A percentile compares a stretch with the other conserved stretches of the same genome.
Evolutionary conservation across 1,139 yeast species (phyloP).

Genomic region (Geotrichum candidum): DNA sequence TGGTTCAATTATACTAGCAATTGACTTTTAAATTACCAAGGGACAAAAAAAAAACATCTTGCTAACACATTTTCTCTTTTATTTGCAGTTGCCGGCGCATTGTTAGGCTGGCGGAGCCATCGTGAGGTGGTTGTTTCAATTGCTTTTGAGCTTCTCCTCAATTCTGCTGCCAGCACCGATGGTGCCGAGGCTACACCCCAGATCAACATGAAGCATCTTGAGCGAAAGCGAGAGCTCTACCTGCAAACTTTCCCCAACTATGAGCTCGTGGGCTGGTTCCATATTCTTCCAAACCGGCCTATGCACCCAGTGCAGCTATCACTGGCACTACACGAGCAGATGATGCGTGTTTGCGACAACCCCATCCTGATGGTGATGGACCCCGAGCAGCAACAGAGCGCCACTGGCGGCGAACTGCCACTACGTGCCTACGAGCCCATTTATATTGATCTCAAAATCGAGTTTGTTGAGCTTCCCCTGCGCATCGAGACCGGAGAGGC

Average conservation of each 20-base stretch:
- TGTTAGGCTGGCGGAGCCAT: conserved; percentile 32
- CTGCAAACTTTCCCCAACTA: conserved; percentile 32
- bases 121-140: conserved; percentile 31
- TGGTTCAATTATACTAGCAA: background rate
- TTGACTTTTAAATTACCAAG: background rate
- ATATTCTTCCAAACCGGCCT: conserved; percentile 21
- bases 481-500: conserved; percentile 34
- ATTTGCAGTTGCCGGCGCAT: conserved; percentile 31
- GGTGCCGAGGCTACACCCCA: background rate
- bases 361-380: conserved; percentile 18
- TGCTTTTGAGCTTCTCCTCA: conserved; percentile 31
- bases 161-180: background rate
- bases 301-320: conserved; percentile 23
- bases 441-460: conserved; percentile 22
- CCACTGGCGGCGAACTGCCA: conserved; percentile 26
- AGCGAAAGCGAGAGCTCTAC: conserved; percentile 27
- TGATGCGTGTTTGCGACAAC: conserved; percentile 22
- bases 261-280: conserved; percentile 34
- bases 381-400: conserved; percentile 8
- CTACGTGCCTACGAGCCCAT: conserved; percentile 30
- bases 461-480: conserved; percentile 26
- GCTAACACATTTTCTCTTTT: background rate
- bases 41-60: too few species aligned
- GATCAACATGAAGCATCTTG: conserved; percentile 20
- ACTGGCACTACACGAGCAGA: conserved; percentile 23